These are phyloP conservation scores for Hondaea fermentalgiana DNA, from an alignment of 108 stramenopile genomes.

Conservation along the genomic window DNA sequence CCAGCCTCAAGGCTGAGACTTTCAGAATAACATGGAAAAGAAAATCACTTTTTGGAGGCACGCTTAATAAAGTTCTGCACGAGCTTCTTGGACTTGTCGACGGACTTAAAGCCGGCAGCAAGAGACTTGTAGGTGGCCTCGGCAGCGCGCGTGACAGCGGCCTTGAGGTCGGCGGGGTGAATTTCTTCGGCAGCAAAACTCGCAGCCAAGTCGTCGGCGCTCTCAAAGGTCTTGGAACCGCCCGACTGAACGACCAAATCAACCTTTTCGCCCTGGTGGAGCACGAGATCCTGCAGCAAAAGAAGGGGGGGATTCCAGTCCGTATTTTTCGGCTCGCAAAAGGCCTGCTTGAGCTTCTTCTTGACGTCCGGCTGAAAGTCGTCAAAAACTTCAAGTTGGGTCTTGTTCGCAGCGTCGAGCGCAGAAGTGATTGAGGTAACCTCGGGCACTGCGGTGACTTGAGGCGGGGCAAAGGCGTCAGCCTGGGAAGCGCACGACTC, in stretches of 20 bases:
- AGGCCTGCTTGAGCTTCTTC: slow-evolving; percentile 95
- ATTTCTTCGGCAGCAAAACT: slow-evolving; percentile 72
- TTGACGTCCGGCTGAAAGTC: slow-evolving; percentile 71
- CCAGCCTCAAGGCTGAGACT: too few relatives aligned
- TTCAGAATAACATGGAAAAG: too few relatives aligned
- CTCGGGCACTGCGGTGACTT: slow-evolving; percentile 44
- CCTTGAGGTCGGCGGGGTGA: slow-evolving; percentile 94
- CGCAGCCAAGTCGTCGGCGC: slow-evolving; percentile 58
- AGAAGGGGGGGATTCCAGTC: slow-evolving; percentile 73
- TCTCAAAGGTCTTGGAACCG: slow-evolving; percentile 66
- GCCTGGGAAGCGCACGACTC: slow-evolving; percentile 51
- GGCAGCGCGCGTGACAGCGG: slow-evolving; percentile 70
- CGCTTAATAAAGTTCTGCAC: slow-evolving; percentile 60
- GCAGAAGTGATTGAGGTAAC: not conserved
- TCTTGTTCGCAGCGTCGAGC: slow-evolving; percentile 18
- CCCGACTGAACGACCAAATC: slow-evolving; percentile 58
- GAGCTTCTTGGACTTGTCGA: slow-evolving; percentile 73
- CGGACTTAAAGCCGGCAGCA: slow-evolving; percentile 28
- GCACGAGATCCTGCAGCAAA: slow-evolving; percentile 21
- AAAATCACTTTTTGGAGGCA: not conserved
- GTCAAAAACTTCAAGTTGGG: not conserved
- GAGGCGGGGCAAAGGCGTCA: slow-evolving; percentile 69
- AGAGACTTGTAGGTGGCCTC: slow-evolving; percentile 91
- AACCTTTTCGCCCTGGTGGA: not conserved
- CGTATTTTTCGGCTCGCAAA: slow-evolving; percentile 86